Evolutionary conservation across 2,329 filamentous ascomycete species (phyloP).

Genomic region (Phialophora macrospora): DNA sequence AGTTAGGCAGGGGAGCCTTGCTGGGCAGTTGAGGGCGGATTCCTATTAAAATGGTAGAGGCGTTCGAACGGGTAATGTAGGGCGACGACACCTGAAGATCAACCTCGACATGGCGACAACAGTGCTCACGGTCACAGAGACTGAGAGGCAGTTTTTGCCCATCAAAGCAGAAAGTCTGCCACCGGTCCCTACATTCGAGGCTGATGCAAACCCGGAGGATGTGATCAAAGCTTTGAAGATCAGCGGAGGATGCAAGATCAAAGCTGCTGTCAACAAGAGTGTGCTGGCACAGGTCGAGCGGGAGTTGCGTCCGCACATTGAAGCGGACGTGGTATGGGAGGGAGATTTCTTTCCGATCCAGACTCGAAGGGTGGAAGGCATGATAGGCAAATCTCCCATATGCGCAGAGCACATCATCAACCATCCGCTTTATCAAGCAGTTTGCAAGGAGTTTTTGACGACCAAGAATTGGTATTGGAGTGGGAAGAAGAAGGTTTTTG

Average conservation of each 20-base stretch:
- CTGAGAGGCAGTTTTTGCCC: slow-evolving; percentile 21
- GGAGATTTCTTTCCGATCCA: slow-evolving; percentile 34
- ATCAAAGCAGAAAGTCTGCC: slow-evolving; percentile 25
- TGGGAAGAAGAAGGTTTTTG: slow-evolving; percentile 40
- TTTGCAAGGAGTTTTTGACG: slow-evolving; percentile 41
- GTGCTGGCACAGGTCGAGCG: slow-evolving; percentile 19
- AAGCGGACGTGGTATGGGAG: slow-evolving; percentile 27
- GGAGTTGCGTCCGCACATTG: slow-evolving; percentile 24
- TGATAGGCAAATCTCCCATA: slow-evolving; percentile 25
- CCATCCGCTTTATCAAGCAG: slow-evolving; percentile 40
- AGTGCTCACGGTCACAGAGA: slow-evolving; percentile 5
- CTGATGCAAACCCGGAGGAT: slow-evolving; percentile 15
- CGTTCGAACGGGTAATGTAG: not conserved
- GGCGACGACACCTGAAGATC: not conserved
- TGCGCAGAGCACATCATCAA: slow-evolving; percentile 36
- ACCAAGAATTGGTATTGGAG: slow-evolving; percentile 42
- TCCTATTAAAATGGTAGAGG: not conserved
- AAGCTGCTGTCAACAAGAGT: slow-evolving; percentile 11
- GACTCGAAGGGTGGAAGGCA: slow-evolving; percentile 26
- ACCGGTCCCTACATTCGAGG: slow-evolving; percentile 23
- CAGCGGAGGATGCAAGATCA: slow-evolving; percentile 18
- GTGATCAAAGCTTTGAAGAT: slow-evolving; percentile 22
- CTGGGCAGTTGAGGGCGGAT: not conserved
- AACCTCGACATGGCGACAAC: slow-evolving; percentile 18
- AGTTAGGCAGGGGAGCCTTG: slow-evolving; percentile 12